Percentiles rank a stretch among this genome's conserved stretches.
Evolutionary conservation across 495 filamentous ascomycete species (phyloP).

Genomic region (Articulospora tetracladia): DNA sequence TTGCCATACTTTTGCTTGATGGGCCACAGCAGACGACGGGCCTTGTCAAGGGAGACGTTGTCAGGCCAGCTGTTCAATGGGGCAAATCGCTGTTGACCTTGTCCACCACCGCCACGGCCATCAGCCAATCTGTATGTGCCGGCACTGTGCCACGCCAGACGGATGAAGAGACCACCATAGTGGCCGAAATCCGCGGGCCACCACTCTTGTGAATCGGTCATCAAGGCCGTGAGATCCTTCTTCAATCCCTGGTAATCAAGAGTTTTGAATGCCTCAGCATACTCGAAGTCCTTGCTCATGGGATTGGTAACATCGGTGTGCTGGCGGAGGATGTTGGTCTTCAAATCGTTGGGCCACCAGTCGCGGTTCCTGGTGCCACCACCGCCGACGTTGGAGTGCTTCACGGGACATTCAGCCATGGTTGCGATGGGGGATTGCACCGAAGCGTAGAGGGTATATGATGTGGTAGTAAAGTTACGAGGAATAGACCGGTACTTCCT

Average conservation of each 20-base stretch:
- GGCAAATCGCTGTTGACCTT: constrained; percentile 70
- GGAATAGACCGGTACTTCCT: background rate
- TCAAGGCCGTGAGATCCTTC: constrained; percentile 60
- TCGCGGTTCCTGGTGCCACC: constrained; percentile 58
- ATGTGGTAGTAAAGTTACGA: background rate
- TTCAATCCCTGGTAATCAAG: constrained; percentile 68
- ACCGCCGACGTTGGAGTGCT: constrained; percentile 52
- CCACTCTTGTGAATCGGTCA: constrained; percentile 73
- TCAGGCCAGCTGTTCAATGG: constrained; percentile 79
- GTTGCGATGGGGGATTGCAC: background rate
- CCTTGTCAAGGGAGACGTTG: constrained; percentile 73
- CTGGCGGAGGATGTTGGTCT: constrained; percentile 68
- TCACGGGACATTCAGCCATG: constrained; percentile 45
- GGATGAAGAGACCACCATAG: constrained; percentile 72
- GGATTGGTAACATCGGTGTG: constrained; percentile 60
- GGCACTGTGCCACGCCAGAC: constrained; percentile 74
- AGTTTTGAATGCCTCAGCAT: constrained; percentile 63
- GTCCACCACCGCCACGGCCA: constrained; percentile 66
- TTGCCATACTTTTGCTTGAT: constrained; percentile 79
- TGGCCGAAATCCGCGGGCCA: constrained; percentile 77
- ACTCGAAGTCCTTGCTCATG: constrained; percentile 57
- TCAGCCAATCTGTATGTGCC: constrained; percentile 71
- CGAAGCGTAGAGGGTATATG: background rate
- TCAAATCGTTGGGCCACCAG: constrained; percentile 68
- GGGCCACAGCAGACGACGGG: constrained; percentile 71